Conservation (phyloP, 2,329 filamentous ascomycete species). For the Cladosporium sp. region DNA sequence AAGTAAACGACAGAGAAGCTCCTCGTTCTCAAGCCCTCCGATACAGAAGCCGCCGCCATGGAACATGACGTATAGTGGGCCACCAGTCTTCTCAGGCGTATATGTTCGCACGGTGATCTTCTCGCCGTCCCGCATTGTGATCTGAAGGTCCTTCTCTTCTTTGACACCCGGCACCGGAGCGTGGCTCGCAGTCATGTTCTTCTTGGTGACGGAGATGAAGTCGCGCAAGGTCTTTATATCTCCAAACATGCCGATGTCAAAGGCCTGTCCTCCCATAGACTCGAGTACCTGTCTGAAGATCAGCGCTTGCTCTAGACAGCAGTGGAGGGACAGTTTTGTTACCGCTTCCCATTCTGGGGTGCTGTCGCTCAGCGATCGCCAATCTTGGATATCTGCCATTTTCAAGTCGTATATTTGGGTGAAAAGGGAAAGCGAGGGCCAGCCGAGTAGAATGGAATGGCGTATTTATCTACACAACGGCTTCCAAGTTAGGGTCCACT, state of each 20-base stretch:
- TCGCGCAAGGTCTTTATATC: constrained; percentile 19
- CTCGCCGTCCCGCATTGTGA: constrained; percentile 33
- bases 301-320: neutral
- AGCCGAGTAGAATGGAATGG: too few species aligned
- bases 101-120: constrained; percentile 30
- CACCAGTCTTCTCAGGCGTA: constrained; percentile 23
- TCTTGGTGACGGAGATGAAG: constrained; percentile 20
- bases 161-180: constrained; percentile 22
- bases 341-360: constrained; percentile 25
- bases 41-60: constrained; percentile 46
- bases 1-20: constrained; percentile 39
- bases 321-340: neutral
- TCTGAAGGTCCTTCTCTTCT: constrained; percentile 39
- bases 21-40: constrained; percentile 42
- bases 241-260: constrained; percentile 25
- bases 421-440: neutral
- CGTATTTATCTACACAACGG: neutral
- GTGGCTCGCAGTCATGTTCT: constrained; percentile 13
- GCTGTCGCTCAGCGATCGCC: constrained; percentile 21
- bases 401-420: neutral
- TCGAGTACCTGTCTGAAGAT: constrained; percentile 8
- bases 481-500: neutral
- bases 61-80: constrained; percentile 35
- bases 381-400: constrained; percentile 28
- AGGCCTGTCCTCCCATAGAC: constrained; percentile 19